Conservation (phyloP, 768 basidiomycete genomes). For the Pisolithus tinctorius region DNA sequence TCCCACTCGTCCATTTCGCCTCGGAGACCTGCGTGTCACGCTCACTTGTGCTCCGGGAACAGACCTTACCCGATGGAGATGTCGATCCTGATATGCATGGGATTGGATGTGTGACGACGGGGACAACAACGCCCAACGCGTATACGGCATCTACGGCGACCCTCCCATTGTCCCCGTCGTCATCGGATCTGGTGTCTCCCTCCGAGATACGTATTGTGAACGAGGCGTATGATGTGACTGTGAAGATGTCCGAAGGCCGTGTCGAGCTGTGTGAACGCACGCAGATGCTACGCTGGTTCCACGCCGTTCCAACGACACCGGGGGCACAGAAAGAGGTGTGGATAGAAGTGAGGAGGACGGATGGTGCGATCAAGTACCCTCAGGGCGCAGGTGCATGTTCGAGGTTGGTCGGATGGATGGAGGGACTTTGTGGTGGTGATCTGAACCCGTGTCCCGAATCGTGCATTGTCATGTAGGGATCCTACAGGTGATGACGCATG, state of each 20-base stretch:
- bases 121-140: conserved; percentile 1
- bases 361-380: conserved; percentile 33
- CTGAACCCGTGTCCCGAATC: conserved; percentile 7
- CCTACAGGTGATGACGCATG: too few relatives aligned
- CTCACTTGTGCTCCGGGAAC: conserved; percentile 5
- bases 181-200: not conserved
- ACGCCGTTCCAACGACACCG: conserved; percentile 27
- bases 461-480: conserved; percentile 19
- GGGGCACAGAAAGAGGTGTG: conserved; percentile 24
- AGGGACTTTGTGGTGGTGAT: conserved; percentile 4
- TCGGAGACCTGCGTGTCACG: conserved; percentile 29
- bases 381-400: not conserved
- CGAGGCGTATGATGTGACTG: conserved; percentile 32
- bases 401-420: conserved; percentile 7
- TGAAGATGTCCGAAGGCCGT: conserved; percentile 40
- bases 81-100: not conserved
- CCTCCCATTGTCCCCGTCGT: not conserved
- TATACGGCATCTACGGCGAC: conserved; percentile 13
- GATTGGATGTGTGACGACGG: not conserved
- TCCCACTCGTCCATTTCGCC: conserved; percentile 89
- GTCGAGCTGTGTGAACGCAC: conserved; percentile 42
- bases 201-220: conserved; percentile 9
- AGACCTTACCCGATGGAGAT: not conserved
- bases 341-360: conserved; percentile 36
- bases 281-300: conserved; percentile 48